phyloP scores from a whole-genome alignment of 2,329 filamentous ascomycete genomes.

The Eutypa lata region DNA sequence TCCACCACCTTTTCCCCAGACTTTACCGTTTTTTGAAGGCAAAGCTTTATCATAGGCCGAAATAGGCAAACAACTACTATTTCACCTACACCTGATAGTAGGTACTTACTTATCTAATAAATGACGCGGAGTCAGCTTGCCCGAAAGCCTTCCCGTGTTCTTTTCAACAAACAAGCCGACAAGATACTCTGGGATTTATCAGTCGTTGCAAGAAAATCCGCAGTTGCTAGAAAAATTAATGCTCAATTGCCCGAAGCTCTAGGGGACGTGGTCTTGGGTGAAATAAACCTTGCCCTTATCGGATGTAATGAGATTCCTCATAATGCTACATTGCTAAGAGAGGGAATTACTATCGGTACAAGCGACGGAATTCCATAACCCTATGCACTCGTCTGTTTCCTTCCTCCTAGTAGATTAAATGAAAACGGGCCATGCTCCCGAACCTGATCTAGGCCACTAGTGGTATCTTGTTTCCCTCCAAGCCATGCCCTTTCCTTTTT shows the following conservation, averaged over 20 bases:
- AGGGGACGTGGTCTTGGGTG: not conserved
- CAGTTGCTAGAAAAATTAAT: not conserved
- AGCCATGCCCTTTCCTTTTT: not conserved
- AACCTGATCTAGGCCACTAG: not conserved
- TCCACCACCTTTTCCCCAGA: too few species aligned
- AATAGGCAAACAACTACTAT: too few species aligned
- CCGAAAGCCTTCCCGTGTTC: not conserved
- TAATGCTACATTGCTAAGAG: not conserved
- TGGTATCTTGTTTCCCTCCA: not conserved
- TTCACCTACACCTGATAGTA: too few species aligned
- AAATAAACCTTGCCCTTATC: not conserved
- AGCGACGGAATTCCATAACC: not conserved
- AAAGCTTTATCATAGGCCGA: not conserved
- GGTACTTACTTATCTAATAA: too few species aligned
- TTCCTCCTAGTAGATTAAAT: not conserved
- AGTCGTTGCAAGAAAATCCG: not conserved
- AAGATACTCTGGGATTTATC: not conserved
- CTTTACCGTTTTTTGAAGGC: not conserved
- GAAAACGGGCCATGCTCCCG: not conserved
- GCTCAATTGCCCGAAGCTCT: not conserved
- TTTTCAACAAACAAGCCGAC: not conserved
- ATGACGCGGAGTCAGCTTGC: not conserved
- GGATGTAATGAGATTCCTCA: not conserved
- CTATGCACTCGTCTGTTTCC: not conserved
- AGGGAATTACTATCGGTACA: not conserved